Evolutionary conservation across 139 green algal genomes (phyloP).

Genomic region (Spirogloea muscicola): DNA sequence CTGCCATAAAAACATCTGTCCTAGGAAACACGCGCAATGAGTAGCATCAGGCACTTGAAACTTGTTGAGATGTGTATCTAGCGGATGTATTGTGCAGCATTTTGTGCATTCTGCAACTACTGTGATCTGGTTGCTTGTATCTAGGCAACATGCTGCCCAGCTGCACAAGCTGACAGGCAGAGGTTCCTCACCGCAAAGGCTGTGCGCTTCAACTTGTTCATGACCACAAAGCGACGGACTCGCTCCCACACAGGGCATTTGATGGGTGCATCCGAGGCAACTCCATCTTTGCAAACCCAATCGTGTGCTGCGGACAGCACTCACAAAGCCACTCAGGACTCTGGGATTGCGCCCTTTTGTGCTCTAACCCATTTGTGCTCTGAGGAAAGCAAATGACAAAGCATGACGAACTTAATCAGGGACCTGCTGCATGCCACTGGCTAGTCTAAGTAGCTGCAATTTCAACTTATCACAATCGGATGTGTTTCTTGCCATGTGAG

Average conservation of each 20-base stretch:
- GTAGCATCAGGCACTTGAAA: no score
- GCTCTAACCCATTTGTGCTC: no score
- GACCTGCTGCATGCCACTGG: neutral
- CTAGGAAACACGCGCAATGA: no score
- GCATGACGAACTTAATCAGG: neutral
- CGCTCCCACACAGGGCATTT: conserved; percentile 75
- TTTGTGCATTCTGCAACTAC: no score
- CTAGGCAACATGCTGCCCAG: no score
- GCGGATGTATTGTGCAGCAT: no score
- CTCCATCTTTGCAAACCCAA: conserved; percentile 82
- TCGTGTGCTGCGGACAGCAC: conserved; percentile 70
- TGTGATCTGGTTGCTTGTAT: no score
- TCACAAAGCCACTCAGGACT: no score
- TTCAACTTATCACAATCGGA: neutral
- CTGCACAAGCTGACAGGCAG: no score
- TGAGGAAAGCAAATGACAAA: conserved; percentile 6
- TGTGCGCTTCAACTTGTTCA: conserved; percentile 94
- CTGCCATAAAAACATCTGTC: no score
- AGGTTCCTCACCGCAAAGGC: conserved; percentile 78
- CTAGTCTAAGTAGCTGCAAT: neutral
- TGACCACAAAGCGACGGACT: conserved; percentile 79
- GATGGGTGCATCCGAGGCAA: conserved; percentile 65
- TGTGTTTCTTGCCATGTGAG: neutral
- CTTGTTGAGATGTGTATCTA: no score
- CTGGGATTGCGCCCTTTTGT: no score